Evolutionary conservation across 2,329 filamentous ascomycete species (phyloP).

Genomic region (Fusarium euwallaceae): DNA sequence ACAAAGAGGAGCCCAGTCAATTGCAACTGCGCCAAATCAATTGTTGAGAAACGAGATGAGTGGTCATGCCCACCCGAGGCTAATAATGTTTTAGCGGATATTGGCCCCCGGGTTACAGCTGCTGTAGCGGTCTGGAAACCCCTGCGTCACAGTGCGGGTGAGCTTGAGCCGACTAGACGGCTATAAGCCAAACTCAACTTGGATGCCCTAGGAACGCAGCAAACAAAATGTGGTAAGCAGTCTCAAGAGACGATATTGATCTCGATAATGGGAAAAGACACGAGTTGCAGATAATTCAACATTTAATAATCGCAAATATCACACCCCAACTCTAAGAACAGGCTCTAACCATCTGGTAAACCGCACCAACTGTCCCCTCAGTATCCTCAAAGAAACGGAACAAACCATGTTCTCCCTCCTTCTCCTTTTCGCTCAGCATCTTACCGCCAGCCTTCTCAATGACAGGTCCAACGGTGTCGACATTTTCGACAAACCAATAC

Average conservation of each 20-base stretch:
- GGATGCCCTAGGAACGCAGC: neutral
- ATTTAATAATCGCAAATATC: neutral
- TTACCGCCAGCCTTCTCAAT: conserved; percentile 49
- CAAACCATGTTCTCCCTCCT: conserved; percentile 46
- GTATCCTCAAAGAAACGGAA: conserved; percentile 51
- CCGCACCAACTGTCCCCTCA: conserved; percentile 48
- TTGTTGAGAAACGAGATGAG: neutral
- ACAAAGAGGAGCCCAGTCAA: neutral
- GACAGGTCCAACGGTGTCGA: conserved; percentile 41
- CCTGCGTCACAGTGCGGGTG: neutral
- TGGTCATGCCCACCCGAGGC: neutral
- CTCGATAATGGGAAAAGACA: neutral
- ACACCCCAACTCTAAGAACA: neutral
- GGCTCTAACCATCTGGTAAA: conserved; percentile 44
- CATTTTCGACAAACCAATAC: conserved; percentile 49
- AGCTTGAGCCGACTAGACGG: neutral
- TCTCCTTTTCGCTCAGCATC: conserved; percentile 45
- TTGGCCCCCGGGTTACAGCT: neutral
- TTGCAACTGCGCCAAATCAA: neutral
- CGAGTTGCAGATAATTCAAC: neutral
- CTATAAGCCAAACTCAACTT: neutral
- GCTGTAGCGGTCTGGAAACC: neutral
- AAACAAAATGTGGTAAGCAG: no score
- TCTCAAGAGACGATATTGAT: no score
- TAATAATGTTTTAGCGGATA: neutral